Evolutionary conservation across 176 grass and related monocot genomes (phyloP).

Genomic region (Oryza brachyantha): DNA sequence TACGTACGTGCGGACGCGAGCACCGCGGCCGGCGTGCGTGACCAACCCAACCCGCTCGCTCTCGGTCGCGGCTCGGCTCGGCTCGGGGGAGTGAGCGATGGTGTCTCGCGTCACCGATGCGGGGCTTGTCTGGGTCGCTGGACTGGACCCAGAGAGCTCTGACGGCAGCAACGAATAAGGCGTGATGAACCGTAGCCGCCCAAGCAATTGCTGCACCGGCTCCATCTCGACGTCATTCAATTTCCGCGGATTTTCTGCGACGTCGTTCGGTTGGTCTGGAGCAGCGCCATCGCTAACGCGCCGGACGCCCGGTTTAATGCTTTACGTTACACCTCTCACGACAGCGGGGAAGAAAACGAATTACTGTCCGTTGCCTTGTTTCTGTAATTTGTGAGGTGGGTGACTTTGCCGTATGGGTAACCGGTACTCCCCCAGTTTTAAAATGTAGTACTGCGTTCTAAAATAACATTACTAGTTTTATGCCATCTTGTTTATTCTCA

Average conservation of each 20-base stretch:
- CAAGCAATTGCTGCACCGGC: not conserved
- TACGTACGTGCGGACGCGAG: not conserved
- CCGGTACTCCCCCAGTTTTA: too few relatives aligned
- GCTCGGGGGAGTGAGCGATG: too few relatives aligned
- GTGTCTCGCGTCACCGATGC: not conserved
- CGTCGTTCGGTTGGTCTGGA: not conserved
- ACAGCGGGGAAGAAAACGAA: not conserved
- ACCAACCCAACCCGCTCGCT: too few relatives aligned
- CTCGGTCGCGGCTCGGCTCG: too few relatives aligned
- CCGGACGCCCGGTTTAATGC: not conserved
- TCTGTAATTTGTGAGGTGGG: not conserved
- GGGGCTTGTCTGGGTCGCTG: not conserved
- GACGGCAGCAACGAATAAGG: not conserved
- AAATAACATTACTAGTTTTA: too few relatives aligned
- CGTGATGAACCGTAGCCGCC: slow-evolving; percentile 7
- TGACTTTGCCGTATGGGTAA: not conserved
- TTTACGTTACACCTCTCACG: not conserved
- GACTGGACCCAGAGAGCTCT: not conserved
- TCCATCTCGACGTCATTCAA: not conserved
- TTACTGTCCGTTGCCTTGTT: not conserved
- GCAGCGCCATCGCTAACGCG: not conserved
- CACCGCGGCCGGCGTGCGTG: too few relatives aligned
- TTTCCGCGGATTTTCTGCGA: not conserved
- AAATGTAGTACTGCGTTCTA: too few relatives aligned
- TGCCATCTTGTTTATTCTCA: too few relatives aligned